Evolutionary conservation across 257 asterid species (phyloP), one percentile per base, ranked within the genome.

Genomic region (Anisodus acutangulus): DNA sequence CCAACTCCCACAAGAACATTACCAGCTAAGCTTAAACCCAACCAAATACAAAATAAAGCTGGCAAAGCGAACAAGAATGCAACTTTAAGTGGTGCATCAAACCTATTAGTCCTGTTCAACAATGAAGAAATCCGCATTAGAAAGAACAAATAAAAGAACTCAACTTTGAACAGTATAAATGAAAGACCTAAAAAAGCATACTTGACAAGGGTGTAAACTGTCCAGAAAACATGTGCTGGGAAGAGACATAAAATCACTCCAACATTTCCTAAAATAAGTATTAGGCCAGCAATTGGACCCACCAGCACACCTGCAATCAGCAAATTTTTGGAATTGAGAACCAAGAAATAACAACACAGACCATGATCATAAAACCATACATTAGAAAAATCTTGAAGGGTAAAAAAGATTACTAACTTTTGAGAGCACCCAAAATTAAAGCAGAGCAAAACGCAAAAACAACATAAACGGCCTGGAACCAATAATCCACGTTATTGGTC

Each of bases 191-290:
- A 80, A 79, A 69, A 72, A 63, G 70, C 67, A 82, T 91, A 96
- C 99, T 91, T 94, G 95, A 91, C 55, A 89, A 96, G 90, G 86
- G 98, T 86, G 79, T 93, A 92, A 39, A 94, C 89, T 19, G 99
- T 93, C 98, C 99, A 96, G 72, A 88, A 85, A 88, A 92, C 89
- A 90, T 94, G 99, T n/a, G 97, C 94, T 39, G 99, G 99, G 49
- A 96, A 92, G 60, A 94, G 94, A 47, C 93, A 96, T 82, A 96
- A 88, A 89, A 96, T 94, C 89, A 94, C 98, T 83, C 87, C 95
- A 53, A 91, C 88, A 89, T 94, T 93, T 82, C 99, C 98, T 45
- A 88, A 43, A 37, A 93, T 90, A 74, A 96, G 89, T 26, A 94
- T 88, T 82, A 93, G 87, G 58, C 87, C 90, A 84, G 98, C 99